A percentile compares a stretch with the other conserved stretches of the same genome.
These are phyloP conservation scores for Wilhelminamyces savonicus DNA, from an alignment of 805 yeast genomes.

Conservation along the genomic window DNA sequence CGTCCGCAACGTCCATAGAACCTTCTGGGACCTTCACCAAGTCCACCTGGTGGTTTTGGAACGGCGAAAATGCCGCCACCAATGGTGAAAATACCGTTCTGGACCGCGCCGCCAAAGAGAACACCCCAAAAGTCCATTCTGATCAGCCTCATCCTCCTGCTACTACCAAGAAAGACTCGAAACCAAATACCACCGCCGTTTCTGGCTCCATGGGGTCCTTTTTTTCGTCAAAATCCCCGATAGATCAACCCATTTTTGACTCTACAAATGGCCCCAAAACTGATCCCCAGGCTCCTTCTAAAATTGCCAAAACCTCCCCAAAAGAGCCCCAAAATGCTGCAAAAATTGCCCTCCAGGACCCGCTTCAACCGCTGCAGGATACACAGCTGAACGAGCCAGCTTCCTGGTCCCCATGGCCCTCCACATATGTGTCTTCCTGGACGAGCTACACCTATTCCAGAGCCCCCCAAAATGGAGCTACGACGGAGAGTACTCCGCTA, in stretches of 20 bases:
- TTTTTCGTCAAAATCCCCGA: neutral
- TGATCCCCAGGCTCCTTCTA: no score
- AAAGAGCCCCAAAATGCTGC: no score
- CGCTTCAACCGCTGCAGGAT: no score
- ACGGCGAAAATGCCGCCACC: neutral
- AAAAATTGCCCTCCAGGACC: no score
- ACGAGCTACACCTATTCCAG: no score
- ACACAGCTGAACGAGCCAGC: no score
- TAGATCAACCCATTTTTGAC: slow-evolving; percentile 1
- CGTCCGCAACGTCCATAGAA: neutral
- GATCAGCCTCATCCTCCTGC: no score
- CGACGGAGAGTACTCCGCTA: slow-evolving; percentile 1
- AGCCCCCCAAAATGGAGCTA: slow-evolving; percentile 1
- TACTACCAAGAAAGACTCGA: slow-evolving; percentile 2
- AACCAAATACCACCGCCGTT: slow-evolving; percentile 1
- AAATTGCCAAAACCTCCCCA: no score
- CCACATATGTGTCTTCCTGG: no score
- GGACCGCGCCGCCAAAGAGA: slow-evolving; percentile 1
- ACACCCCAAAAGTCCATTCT: neutral
- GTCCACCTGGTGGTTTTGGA: slow-evolving; percentile 7
- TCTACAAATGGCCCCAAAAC: no score
- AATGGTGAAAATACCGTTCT: neutral
- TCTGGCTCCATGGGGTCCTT: neutral
- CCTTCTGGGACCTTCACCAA: neutral
- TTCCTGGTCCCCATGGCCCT: no score